A percentile compares a stretch with the other conserved stretches of the same genome.
phyloP scores from a whole-genome alignment of 495 filamentous ascomycete genomes.

The Penicillium nucicola region DNA sequence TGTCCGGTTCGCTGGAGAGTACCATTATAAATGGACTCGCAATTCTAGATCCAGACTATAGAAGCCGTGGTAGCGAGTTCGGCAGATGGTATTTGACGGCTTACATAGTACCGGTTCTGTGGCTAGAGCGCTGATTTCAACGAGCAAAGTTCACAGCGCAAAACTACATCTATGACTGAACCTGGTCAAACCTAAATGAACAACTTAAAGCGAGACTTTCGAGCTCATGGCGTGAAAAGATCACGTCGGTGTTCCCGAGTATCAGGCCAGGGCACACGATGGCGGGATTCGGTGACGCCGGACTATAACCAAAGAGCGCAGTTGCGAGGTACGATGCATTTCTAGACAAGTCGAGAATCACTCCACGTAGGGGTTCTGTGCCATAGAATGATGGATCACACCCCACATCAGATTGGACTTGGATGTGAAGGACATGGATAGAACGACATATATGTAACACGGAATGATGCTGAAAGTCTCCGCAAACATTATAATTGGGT shows the following conservation, averaged over 20 bases:
- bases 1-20: slow-evolving; percentile 22
- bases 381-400: neutral
- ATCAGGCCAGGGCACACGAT: neutral
- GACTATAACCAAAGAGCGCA: neutral
- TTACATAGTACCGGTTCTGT: too few species aligned
- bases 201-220: too few species aligned
- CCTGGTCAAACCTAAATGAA: too few species aligned
- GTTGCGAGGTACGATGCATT: neutral
- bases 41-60: slow-evolving; percentile 4
- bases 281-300: neutral
- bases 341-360: neutral
- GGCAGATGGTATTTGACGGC: neutral
- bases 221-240: too few species aligned
- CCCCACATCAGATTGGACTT: neutral
- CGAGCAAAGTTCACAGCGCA: too few species aligned
- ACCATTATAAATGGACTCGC: slow-evolving; percentile 8
- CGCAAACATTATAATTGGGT: too few species aligned
- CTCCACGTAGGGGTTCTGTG: neutral
- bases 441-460: too few species aligned
- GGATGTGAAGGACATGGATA: too few species aligned
- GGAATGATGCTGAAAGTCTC: too few species aligned
- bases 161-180: too few species aligned
- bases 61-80: slow-evolving; percentile 4
- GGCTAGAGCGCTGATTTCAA: too few species aligned
- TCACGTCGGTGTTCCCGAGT: too few species aligned